Percentiles rank a stretch among this genome's conserved stretches.
Conservation (phyloP, 1,284 basidiomycete species). For the Ceratorhiza oryzae-sativae region DNA sequence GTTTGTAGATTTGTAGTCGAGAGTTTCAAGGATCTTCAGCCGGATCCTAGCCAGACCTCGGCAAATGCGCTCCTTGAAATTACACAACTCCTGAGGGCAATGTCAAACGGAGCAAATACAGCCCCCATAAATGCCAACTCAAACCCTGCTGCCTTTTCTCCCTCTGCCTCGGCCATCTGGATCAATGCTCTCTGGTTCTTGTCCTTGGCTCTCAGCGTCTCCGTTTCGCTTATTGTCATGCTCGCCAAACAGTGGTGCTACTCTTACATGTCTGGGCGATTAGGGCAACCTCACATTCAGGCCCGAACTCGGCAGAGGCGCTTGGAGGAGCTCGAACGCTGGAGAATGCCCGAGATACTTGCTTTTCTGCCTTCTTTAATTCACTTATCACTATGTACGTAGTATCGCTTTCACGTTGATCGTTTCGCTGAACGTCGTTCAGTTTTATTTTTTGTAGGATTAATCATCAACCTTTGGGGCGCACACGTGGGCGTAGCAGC, state of each 20-base stretch:
- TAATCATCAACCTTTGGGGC: constrained; percentile 22
- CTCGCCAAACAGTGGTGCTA: constrained; percentile 38
- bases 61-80: constrained; percentile 21
- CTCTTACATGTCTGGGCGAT: constrained; percentile 33
- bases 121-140: not conserved
- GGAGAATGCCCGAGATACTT: constrained; percentile 37
- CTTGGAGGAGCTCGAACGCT: constrained; percentile 24
- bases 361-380: constrained; percentile 23
- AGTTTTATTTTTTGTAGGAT: constrained; percentile 30
- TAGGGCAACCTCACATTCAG: constrained; percentile 29
- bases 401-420: not conserved
- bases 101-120: not conserved
- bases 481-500: constrained; percentile 19
- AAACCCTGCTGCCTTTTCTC: not conserved
- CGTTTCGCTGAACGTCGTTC: not conserved
- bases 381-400: constrained; percentile 32
- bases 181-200: constrained; percentile 29
- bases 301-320: constrained; percentile 25
- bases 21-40: constrained; percentile 15
- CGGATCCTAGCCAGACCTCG: not conserved
- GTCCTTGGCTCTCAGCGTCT: constrained; percentile 27
- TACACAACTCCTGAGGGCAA: not conserved
- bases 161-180: constrained; percentile 11
- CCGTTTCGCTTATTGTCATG: constrained; percentile 29
- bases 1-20: constrained; percentile 24